A percentile compares a stretch with the other conserved stretches of the same genome.
These are phyloP conservation scores for Alternaria atra DNA, from an alignment of 2,329 filamentous ascomycete species.

Conservation along the genomic window DNA sequence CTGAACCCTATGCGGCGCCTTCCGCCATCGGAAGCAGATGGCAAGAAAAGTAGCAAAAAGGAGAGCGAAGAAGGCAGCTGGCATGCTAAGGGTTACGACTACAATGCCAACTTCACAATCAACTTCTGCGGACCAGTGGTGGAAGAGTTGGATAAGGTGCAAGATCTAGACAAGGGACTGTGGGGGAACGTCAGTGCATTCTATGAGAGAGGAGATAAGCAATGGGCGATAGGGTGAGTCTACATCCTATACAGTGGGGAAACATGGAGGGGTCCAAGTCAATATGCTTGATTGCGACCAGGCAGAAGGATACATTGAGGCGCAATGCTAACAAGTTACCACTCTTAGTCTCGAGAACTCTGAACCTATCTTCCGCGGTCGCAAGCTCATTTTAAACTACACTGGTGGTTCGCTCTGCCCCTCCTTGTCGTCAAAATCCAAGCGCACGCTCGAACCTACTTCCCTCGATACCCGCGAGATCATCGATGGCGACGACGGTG, in stretches of 20 bases:
- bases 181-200: conserved; percentile 83
- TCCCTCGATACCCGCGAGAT: conserved; percentile 44
- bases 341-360: conserved; percentile 63
- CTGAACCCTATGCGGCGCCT: conserved; percentile 65
- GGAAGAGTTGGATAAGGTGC: conserved; percentile 68
- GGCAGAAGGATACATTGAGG: conserved; percentile 1
- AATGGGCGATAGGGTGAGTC: conserved; percentile 78
- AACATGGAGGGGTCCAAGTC: background rate
- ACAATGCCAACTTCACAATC: conserved; percentile 81
- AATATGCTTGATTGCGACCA: background rate
- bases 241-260: background rate
- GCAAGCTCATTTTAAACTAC: conserved; percentile 66
- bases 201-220: conserved; percentile 71
- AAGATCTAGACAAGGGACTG: conserved; percentile 67
- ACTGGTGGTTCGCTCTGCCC: conserved; percentile 61
- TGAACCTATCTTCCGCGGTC: conserved; percentile 67
- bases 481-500: conserved; percentile 53
- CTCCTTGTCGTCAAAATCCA: conserved; percentile 30
- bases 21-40: conserved; percentile 51
- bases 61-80: conserved; percentile 67
- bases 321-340: conserved; percentile 24
- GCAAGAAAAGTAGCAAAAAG: conserved; percentile 56
- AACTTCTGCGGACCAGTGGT: conserved; percentile 84
- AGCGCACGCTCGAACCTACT: conserved; percentile 38
- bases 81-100: conserved; percentile 77